Conservation (phyloP, 2,329 filamentous ascomycete species). For the Nectriaceae sp. region DNA sequence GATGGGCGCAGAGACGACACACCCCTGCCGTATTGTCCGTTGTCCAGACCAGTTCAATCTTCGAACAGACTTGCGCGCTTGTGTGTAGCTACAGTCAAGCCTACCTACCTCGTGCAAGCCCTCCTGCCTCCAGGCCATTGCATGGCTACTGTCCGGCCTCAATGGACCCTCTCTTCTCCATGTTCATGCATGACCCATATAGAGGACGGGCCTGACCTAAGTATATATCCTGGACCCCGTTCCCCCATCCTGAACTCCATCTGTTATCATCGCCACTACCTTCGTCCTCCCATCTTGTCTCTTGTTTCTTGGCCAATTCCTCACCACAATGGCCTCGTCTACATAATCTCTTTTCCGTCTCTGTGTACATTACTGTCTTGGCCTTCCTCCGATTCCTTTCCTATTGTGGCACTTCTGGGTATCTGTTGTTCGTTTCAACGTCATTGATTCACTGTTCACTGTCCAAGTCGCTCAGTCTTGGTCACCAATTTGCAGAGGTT, state of each 20-base stretch:
- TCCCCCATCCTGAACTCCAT: conserved; percentile 36
- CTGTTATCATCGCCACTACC: conserved; percentile 29
- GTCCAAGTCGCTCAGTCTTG: too few species aligned
- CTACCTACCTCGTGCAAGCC: conserved; percentile 28
- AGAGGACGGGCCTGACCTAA: conserved; percentile 24
- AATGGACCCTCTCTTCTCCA: conserved; percentile 39
- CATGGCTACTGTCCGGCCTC: conserved; percentile 20
- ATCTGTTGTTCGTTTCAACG: conserved; percentile 26
- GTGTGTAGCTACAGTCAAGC: conserved; percentile 26
- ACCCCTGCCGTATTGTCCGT: conserved; percentile 30
- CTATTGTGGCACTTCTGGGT: conserved; percentile 24
- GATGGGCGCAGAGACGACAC: conserved; percentile 27
- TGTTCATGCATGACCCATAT: conserved; percentile 39
- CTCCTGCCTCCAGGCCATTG: conserved; percentile 28
- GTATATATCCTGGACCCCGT: conserved; percentile 51
- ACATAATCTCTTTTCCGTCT: conserved; percentile 27
- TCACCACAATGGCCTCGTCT: conserved; percentile 28
- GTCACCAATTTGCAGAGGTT: too few species aligned
- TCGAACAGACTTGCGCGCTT: conserved; percentile 29
- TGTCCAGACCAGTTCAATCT: conserved; percentile 34
- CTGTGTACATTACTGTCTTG: conserved; percentile 27
- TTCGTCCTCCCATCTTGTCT: conserved; percentile 27
- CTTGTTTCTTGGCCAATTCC: conserved; percentile 23
- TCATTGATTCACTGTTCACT: conserved; percentile 24
- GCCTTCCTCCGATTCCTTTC: conserved; percentile 18